Evolutionary conservation across 177 flowering plant species (phyloP).

Genomic region (Vitis hybrid): DNA sequence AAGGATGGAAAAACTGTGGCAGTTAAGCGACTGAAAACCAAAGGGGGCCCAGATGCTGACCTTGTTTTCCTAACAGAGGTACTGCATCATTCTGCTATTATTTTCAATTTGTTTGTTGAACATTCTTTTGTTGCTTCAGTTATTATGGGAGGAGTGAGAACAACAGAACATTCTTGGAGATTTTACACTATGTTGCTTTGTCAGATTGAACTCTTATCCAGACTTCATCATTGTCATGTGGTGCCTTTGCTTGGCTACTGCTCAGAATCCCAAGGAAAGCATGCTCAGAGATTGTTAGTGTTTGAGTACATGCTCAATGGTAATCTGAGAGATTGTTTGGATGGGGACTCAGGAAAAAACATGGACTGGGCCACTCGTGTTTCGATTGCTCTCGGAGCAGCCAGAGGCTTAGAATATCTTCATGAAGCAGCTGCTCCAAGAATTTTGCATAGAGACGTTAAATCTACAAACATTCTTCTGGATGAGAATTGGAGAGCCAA

Average conservation of each 20-base stretch:
- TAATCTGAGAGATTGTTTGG: conserved; percentile 81
- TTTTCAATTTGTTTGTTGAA: not conserved
- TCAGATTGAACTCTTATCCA: conserved; percentile 85
- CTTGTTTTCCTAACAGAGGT: conserved; percentile 73
- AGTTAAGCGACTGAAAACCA: conserved; percentile 66
- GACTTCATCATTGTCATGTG: conserved; percentile 89
- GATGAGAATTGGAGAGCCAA: conserved; percentile 87
- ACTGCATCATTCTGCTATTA: conserved; percentile 8
- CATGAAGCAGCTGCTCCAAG: conserved; percentile 98
- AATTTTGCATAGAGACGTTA: conserved; percentile 96
- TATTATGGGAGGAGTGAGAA: not conserved
- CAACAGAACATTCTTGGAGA: not conserved
- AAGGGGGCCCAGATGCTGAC: conserved; percentile 69
- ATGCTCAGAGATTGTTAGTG: conserved; percentile 74
- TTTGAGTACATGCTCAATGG: conserved; percentile 91
- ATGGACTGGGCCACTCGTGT: conserved; percentile 83
- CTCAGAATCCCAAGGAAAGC: conserved; percentile 66
- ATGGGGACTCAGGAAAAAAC: conserved; percentile 48
- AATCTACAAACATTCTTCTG: conserved; percentile 94
- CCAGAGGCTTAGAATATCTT: conserved; percentile 94
- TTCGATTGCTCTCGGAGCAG: conserved; percentile 92
- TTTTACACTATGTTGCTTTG: conserved; percentile 8
- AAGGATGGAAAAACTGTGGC: conserved; percentile 80
- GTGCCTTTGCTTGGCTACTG: conserved; percentile 95
- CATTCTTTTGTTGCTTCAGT: not conserved